Percentiles rank a stretch among this genome's conserved stretches.
Conservation (phyloP, 2,329 filamentous ascomycete species). For the Diaporthe ampelina region DNA sequence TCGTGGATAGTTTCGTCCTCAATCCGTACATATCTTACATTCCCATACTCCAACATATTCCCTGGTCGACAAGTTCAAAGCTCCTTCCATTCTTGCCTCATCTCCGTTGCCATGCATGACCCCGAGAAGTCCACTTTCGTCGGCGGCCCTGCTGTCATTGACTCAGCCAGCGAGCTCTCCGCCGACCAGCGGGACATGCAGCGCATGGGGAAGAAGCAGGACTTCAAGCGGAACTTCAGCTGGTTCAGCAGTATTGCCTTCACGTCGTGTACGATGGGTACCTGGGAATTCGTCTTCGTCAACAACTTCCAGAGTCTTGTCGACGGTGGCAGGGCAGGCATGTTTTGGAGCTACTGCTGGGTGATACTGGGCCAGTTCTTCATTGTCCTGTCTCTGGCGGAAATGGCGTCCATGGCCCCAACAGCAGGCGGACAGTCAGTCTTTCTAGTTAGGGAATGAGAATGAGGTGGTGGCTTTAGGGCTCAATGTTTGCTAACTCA, state of each 20-base stretch:
- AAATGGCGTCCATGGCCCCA: constrained; percentile 27
- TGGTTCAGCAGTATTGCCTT: constrained; percentile 28
- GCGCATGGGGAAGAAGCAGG: constrained; percentile 27
- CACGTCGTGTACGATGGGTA: constrained; percentile 11
- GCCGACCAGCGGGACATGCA: constrained; percentile 23
- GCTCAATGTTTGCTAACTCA: background rate
- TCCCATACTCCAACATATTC: no score
- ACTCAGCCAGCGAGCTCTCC: constrained; percentile 5
- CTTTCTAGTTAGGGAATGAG: background rate
- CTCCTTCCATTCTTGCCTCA: no score
- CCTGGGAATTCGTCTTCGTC: constrained; percentile 22
- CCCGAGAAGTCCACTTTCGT: background rate
- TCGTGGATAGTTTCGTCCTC: background rate
- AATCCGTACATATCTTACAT: no score
- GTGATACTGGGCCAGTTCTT: constrained; percentile 26
- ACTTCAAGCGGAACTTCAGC: constrained; percentile 28
- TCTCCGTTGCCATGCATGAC: background rate
- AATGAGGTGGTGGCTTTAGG: no score
- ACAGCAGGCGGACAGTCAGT: constrained; percentile 22
- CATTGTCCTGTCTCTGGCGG: constrained; percentile 29
- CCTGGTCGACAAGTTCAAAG: no score
- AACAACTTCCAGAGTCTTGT: constrained; percentile 22
- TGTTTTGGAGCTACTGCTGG: constrained; percentile 25
- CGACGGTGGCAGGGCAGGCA: constrained; percentile 22
- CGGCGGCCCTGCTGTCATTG: constrained; percentile 4